A percentile compares a stretch with the other conserved stretches of the same genome.
phyloP scores from a whole-genome alignment of 306 rosid genomes.

The Trifolium dubium region DNA sequence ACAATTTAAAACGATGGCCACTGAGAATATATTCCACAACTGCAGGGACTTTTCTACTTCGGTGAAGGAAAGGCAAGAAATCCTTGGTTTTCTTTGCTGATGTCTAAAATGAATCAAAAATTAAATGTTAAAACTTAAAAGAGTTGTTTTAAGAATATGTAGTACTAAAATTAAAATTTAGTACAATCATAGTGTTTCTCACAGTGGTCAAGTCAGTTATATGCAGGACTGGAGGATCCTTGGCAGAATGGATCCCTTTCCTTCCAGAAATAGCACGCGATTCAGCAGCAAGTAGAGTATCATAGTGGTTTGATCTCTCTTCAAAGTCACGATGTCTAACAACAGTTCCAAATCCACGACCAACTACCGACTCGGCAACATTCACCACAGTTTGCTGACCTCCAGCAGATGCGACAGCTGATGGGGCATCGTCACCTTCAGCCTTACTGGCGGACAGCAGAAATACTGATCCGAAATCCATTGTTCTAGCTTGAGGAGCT shows the following conservation, averaged over 20 bases:
- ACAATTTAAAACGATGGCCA: constrained; percentile 95
- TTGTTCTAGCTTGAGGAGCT: constrained; percentile 74
- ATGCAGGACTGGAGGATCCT: constrained; percentile 97
- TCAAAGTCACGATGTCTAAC: constrained; percentile 97
- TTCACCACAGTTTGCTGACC: constrained; percentile 70
- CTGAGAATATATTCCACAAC: constrained; percentile 96
- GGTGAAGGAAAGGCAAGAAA: constrained; percentile 87
- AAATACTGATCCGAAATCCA: constrained; percentile 98
- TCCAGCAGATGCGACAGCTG: constrained; percentile 53
- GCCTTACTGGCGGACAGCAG: constrained; percentile 59
- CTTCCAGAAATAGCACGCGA: constrained; percentile 78
- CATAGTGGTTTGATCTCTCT: constrained; percentile 91
- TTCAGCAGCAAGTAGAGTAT: constrained; percentile 96
- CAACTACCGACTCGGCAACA: constrained; percentile 73
- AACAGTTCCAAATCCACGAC: constrained; percentile 92
- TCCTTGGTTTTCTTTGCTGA: constrained; percentile 88
- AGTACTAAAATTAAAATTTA: constrained; percentile 8
- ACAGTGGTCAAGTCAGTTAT: constrained; percentile 85
- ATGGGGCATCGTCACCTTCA: constrained; percentile 69
- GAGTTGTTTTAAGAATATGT: too few species aligned
- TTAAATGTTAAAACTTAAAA: constrained; percentile 34
- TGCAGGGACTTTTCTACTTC: constrained; percentile 89
- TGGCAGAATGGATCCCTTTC: constrained; percentile 92
- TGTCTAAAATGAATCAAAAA: constrained; percentile 60
- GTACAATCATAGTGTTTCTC: constrained; percentile 39